A percentile compares a stretch with the other conserved stretches of the same genome.
Evolutionary conservation across 768 basidiomycete species (phyloP).

Genomic region (Mrakia blollopis): DNA sequence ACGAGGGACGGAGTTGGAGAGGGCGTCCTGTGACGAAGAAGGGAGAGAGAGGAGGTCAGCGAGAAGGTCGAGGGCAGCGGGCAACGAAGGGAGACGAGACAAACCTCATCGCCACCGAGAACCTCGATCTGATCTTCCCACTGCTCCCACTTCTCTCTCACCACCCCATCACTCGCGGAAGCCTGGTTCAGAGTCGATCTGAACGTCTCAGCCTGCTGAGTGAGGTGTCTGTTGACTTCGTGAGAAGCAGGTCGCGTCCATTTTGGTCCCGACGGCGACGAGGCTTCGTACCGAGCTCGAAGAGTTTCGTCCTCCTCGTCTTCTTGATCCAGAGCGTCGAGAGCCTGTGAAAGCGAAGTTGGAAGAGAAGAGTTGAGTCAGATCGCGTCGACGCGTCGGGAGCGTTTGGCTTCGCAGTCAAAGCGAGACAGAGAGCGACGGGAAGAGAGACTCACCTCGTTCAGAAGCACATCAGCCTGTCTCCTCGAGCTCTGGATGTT

Average conservation of each 20-base stretch:
- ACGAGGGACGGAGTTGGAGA: constrained; percentile 50
- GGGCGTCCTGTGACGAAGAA: constrained; percentile 36
- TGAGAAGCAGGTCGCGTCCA: constrained; percentile 61
- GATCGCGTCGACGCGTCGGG: background rate
- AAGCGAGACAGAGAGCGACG: constrained; percentile 9
- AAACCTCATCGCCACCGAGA: constrained; percentile 63
- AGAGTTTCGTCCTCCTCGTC: constrained; percentile 53
- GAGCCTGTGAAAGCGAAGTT: constrained; percentile 55
- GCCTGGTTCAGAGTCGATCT: constrained; percentile 68
- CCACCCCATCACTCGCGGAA: constrained; percentile 64
- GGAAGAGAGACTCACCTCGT: constrained; percentile 57
- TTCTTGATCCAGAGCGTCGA: constrained; percentile 86
- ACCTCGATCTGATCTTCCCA: constrained; percentile 71
- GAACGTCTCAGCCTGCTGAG: constrained; percentile 66
- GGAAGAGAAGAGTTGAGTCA: background rate
- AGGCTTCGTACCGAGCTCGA: constrained; percentile 39
- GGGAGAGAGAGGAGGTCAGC: background rate
- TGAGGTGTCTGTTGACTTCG: constrained; percentile 69
- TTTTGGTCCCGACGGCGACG: constrained; percentile 26
- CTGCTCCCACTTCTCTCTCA: constrained; percentile 78
- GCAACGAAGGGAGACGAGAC: constrained; percentile 2
- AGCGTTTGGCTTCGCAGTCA: too few relatives aligned
- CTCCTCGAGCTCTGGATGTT: constrained; percentile 64
- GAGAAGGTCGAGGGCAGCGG: too few relatives aligned
- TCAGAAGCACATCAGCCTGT: constrained; percentile 59